phyloP scores from a whole-genome alignment of 148 eudicot genomes.

The Heliamphora exappendiculata region DNA sequence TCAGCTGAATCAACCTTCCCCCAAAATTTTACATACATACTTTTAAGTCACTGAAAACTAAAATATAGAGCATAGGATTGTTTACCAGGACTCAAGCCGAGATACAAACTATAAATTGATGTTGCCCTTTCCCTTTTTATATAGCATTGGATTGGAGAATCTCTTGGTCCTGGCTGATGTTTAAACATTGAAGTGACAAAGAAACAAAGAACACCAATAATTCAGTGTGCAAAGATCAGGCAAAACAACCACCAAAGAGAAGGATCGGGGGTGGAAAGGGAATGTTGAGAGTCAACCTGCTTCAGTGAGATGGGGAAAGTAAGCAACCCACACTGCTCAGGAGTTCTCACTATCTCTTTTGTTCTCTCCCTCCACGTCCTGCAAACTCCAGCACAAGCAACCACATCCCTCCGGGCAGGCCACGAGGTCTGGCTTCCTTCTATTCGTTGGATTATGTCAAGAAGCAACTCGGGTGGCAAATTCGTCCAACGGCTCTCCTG shows the following conservation, averaged over 20 bases:
- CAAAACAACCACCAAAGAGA: background rate
- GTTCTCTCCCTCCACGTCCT: slow-evolving; percentile 38
- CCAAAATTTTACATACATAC: background rate
- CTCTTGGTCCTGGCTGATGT: slow-evolving; percentile 53
- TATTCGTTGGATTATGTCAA: slow-evolving; percentile 37
- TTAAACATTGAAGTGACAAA: background rate
- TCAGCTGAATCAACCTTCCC: too few species aligned
- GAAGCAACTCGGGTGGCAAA: slow-evolving; percentile 50
- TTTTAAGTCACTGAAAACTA: background rate
- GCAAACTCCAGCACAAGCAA: slow-evolving; percentile 45
- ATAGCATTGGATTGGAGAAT: slow-evolving; percentile 49
- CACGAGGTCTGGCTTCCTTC: slow-evolving; percentile 34
- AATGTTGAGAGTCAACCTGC: slow-evolving; percentile 28
- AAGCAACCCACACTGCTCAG: slow-evolving; percentile 52
- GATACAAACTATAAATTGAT: slow-evolving; percentile 43
- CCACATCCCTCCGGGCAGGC: slow-evolving; percentile 47
- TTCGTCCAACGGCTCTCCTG: slow-evolving; percentile 39
- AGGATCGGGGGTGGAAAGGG: background rate
- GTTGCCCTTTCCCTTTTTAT: slow-evolving; percentile 45
- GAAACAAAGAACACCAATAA: background rate
- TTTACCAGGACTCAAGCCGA: slow-evolving; percentile 55
- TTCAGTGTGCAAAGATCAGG: background rate
- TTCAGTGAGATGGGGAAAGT: slow-evolving; percentile 54
- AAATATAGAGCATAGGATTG: slow-evolving; percentile 9
- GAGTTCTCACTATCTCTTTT: slow-evolving; percentile 37